Evolutionary conservation across 2,329 filamentous ascomycete species (phyloP), one percentile per base, ranked within the genome.

Genomic region (Pseudohalonectria lignicola): DNA sequence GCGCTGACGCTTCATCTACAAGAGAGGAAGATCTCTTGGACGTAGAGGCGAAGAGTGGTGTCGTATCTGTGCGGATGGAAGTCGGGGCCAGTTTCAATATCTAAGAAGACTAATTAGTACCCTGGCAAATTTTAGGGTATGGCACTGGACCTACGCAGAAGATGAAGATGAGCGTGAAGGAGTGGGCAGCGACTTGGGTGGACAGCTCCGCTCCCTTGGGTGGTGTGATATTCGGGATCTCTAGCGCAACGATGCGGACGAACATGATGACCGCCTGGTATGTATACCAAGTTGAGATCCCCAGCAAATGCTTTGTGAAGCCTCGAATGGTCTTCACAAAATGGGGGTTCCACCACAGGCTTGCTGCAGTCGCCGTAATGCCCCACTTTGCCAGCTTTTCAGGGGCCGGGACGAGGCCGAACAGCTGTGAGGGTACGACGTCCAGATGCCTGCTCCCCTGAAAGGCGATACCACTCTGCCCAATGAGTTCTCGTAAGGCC

Each of bases 311-410:
- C 43, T 61, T 68, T 20, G 66, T 72, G 52, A 71, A 81, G 39
- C 74, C 78, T n/a, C 71, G 64, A 25, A 66, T 62, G 4, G 69
- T 71, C 47, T 79, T 66, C 25, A 73, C 67, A 45, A 83, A 73
- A 41, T 70, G 71, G 0, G 79, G 78, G 44, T 84, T 85, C 81
- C 81, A 85, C 69, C 76, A 81, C 11, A 70, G 56, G 3, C 76
- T 69, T 15, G 69, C 47, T 3, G 75, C 45, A 26, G 69, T 70
- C 11, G 67, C 56, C 37, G 58, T 47, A 16, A 79, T 55, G 16
- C 70, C 63, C 49, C 65, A 64, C 37, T 61, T 61, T 23, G 71
- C 60, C 32, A 73, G 47, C 6, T 50, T 47, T 4, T 63, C 59
- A 1, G 59, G 46, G 0, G 48, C 49, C 9, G 69, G 71, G 5